Conservation (phyloP, 352 stramenopile species). For the Pythium plurisporium region DNA sequence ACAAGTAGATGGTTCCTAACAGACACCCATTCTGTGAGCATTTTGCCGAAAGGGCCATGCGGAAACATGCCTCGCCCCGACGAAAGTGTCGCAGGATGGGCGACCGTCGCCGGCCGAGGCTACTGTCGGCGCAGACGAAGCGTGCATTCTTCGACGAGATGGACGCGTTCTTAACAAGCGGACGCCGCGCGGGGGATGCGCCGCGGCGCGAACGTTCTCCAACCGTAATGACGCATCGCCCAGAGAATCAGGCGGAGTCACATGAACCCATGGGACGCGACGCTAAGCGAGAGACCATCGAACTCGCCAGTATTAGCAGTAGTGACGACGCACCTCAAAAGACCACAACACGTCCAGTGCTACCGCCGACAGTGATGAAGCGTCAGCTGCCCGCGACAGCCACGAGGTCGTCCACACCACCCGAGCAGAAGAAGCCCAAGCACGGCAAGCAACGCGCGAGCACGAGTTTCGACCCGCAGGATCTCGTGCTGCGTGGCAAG, state of each 20-base stretch:
- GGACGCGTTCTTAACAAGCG: conserved; percentile 29
- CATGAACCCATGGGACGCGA: conserved; percentile 21
- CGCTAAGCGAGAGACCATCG: background rate
- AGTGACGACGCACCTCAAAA: background rate
- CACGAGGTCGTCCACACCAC: background rate
- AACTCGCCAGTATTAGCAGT: background rate
- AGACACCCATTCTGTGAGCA: background rate
- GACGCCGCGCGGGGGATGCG: background rate
- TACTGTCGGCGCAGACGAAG: conserved; percentile 42
- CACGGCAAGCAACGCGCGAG: conserved; percentile 23
- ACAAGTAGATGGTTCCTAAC: conserved; percentile 16
- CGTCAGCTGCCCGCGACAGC: background rate
- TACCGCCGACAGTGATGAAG: too few species aligned
- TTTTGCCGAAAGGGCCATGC: too few species aligned
- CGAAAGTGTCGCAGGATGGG: conserved; percentile 8
- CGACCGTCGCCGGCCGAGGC: conserved; percentile 8
- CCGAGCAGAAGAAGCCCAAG: conserved; percentile 9
- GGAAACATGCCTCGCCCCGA: conserved; percentile 1
- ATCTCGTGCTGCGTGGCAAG: conserved; percentile 32
- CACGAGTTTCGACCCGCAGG: conserved; percentile 13
- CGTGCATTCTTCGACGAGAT: conserved; percentile 40
- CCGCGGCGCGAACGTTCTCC: conserved; percentile 4
- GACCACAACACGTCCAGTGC: background rate
- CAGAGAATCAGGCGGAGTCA: background rate
- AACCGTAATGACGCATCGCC: conserved; percentile 12